Conservation (phyloP, 768 basidiomycete genomes). For the Leccinum ochraceum region DNA sequence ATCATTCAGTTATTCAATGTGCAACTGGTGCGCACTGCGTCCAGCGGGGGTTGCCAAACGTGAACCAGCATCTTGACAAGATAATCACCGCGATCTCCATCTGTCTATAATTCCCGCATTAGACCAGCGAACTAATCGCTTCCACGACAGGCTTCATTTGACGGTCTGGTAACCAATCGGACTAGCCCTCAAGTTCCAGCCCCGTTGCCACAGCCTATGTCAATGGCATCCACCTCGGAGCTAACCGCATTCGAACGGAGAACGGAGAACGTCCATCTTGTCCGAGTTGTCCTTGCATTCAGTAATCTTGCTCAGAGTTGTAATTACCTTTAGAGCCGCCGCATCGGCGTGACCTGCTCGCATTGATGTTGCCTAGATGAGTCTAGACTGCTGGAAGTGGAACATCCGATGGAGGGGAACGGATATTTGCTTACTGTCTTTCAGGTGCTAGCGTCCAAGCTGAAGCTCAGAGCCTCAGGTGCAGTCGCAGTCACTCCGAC, state of each 20-base stretch:
- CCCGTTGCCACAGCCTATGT: slow-evolving; percentile 7
- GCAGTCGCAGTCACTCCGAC: not conserved
- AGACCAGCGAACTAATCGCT: slow-evolving; percentile 9
- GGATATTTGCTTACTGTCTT: not conserved
- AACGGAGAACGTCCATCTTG: not conserved
- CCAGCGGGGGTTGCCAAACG: not conserved
- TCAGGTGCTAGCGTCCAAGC: not conserved
- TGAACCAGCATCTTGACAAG: not conserved
- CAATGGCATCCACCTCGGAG: slow-evolving; percentile 3
- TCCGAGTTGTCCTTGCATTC: slow-evolving; percentile 5
- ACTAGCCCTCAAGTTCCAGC: not conserved
- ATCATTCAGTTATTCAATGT: not conserved
- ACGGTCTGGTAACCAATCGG: not conserved
- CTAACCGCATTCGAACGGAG: slow-evolving; percentile 6
- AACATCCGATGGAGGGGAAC: not conserved
- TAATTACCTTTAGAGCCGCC: slow-evolving; percentile 2
- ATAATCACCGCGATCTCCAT: slow-evolving; percentile 31
- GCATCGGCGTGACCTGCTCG: not conserved
- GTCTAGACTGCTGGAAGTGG: not conserved
- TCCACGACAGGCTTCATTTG: slow-evolving; percentile 1
- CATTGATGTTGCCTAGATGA: not conserved
- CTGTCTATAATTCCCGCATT: slow-evolving; percentile 14
- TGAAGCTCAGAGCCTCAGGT: not conserved
- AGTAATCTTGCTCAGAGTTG: not conserved
- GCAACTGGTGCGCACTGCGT: not conserved